These are phyloP conservation scores for Diaporthe citrichinensis DNA, from an alignment of 2,329 filamentous ascomycete genomes.

Conservation along the genomic window DNA sequence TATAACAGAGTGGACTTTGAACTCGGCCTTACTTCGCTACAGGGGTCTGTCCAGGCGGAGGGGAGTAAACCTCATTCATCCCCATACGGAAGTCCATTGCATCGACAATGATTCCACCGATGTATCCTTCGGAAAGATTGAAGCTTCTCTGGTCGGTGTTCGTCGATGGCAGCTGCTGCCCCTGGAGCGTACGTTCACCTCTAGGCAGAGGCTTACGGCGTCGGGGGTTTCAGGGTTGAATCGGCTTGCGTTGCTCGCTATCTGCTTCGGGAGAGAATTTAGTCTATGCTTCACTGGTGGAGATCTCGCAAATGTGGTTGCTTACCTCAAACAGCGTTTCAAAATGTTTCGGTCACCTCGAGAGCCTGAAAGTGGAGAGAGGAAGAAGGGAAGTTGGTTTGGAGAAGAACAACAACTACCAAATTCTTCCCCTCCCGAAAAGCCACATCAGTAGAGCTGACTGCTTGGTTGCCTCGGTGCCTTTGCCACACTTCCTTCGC, in stretches of 20 bases:
- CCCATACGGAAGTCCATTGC: not conserved
- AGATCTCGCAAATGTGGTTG: no score
- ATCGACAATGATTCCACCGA: not conserved
- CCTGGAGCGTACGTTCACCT: no score
- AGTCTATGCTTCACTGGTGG: no score
- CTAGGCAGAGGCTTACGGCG: no score
- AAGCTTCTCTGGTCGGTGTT: not conserved
- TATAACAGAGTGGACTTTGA: not conserved
- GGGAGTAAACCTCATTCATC: not conserved
- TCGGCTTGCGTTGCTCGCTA: no score
- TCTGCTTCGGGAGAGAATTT: no score
- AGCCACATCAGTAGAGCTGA: not conserved
- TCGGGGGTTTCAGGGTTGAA: no score
- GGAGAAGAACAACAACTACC: not conserved
- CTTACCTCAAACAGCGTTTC: no score
- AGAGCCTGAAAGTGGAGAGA: no score
- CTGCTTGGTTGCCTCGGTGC: not conserved
- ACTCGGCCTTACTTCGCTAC: not conserved
- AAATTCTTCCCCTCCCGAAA: not conserved
- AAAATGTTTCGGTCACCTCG: no score
- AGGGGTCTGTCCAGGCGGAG: not conserved
- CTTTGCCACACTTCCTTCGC: no score
- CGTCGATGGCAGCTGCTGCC: not conserved
- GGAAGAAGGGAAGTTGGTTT: not conserved
- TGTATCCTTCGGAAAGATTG: not conserved